These are phyloP conservation scores for Yamadazyma diddensiae DNA, from an alignment of 1,139 yeast species.

Conservation along the genomic window DNA sequence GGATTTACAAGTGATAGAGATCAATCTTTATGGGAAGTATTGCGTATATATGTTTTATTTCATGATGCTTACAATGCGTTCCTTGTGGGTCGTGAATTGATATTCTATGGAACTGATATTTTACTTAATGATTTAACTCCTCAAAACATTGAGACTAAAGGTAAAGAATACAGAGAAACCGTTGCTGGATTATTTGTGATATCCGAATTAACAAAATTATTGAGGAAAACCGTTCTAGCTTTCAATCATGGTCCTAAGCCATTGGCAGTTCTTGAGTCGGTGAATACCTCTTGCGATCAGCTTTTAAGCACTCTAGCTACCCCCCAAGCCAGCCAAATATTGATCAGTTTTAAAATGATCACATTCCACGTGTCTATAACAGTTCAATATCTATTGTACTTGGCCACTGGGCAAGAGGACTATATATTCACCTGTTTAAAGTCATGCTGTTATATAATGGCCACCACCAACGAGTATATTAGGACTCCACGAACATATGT, in stretches of 20 bases:
- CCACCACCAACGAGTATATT: not conserved
- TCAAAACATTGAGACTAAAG: too few relatives aligned
- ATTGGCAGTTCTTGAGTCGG: not conserved
- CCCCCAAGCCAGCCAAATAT: not conserved
- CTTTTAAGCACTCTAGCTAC: not conserved
- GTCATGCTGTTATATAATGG: not conserved
- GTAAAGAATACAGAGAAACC: not conserved
- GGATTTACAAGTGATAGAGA: not conserved
- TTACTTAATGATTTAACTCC: not conserved
- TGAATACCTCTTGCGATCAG: not conserved
- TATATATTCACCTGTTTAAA: not conserved
- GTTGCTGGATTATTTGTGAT: not conserved
- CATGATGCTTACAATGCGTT: not conserved
- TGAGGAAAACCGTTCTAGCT: not conserved
- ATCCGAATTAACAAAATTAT: not conserved
- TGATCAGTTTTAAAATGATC: not conserved
- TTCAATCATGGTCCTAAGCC: not conserved
- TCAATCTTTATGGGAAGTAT: not conserved
- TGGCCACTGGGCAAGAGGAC: not conserved
- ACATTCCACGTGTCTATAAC: not conserved
- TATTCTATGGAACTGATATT: not conserved
- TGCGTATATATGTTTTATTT: not conserved
- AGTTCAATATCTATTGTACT: not conserved
- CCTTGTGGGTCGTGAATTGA: not conserved
- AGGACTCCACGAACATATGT: not conserved